These are phyloP conservation scores for Penicillium fuscoglaucum DNA, from an alignment of 2,329 filamentous ascomycete genomes.

Conservation along the genomic window DNA sequence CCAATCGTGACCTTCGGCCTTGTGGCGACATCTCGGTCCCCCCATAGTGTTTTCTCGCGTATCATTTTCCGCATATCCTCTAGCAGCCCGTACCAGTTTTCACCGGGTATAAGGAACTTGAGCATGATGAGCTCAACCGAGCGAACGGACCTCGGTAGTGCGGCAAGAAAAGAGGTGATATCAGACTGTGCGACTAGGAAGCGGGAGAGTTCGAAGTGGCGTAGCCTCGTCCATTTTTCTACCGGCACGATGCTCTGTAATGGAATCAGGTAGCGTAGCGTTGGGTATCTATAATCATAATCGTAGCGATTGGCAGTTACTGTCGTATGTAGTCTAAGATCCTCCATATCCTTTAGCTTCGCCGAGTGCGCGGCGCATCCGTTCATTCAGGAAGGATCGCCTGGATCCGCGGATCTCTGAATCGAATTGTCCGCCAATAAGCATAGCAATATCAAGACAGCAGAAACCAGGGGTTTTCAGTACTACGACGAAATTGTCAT, in stretches of 20 bases:
- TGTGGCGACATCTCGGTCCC: not conserved
- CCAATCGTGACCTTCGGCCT: not conserved
- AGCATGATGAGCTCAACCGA: not conserved
- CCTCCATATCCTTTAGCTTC: no score
- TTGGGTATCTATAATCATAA: no score
- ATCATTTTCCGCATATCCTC: not conserved
- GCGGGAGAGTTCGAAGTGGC: conserved; percentile 1
- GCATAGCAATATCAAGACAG: no score
- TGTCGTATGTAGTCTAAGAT: conserved; percentile 15
- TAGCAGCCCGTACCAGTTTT: not conserved
- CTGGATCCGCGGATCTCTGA: no score
- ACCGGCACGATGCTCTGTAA: not conserved
- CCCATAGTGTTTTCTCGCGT: not conserved
- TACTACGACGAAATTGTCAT: no score
- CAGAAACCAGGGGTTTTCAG: no score
- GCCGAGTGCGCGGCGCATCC: no score
- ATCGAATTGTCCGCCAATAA: no score
- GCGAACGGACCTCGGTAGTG: not conserved
- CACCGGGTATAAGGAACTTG: no score
- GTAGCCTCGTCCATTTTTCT: not conserved
- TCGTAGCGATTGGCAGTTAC: not conserved
- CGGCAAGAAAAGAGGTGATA: not conserved
- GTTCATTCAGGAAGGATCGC: no score
- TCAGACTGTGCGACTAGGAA: not conserved
- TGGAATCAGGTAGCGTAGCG: no score